Base-by-base conservation (phyloP, 495 filamentous ascomycete genomes). In the Penicillium bialowiezense region DNA sequence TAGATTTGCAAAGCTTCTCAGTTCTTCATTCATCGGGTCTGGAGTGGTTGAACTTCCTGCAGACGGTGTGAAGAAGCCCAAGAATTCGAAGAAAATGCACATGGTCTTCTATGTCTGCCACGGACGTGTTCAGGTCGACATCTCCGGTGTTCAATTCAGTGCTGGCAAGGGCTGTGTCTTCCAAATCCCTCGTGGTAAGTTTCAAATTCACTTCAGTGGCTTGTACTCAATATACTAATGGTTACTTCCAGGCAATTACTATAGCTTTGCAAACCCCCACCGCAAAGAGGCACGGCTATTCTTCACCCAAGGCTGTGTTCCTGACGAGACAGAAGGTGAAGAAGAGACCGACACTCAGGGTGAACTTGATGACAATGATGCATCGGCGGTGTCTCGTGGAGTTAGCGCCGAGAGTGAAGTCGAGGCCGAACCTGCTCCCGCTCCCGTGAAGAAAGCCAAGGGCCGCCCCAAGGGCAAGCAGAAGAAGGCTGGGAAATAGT, bases 21-120 rank as follows among this genome's bases (percentile, higher is more conserved):
- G 83, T 37, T 74, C 87, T 33, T 80, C 86, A 1, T 96, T 93
- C 72, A 88, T 96, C 55, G 91, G 90, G 31, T 82, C 84, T 2
- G 93, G 93, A 0, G 81, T 97, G 45, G 86, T 98, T 24, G 91
- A 97, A 40, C 69, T 98, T 14, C 89, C 90, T 5, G 84, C 89
- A 2, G 85, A 86, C 3, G 84, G 84, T 14, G 76, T 84, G 40
- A 98, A 98, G 77, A 79, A 85, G 53, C 78, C 82, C 14, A 98
- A 97, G 75, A 96, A 95, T 58, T 84, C 86, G 4, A 80, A 92
- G 43, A 89, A 86, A 67, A 96, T 96, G 86, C 90, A 96, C 54
- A 89, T 97, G 85, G 85, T 87, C 1, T 97, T 98, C 62, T 97
- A 93, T 64, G 86, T 98, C 24, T 82, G 87, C 48, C 66, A 75